Percentiles rank a stretch among this genome's conserved stretches.
Conservation (phyloP, 164 flowering plant genomes). For the Dillenia suffruticosa region DNA sequence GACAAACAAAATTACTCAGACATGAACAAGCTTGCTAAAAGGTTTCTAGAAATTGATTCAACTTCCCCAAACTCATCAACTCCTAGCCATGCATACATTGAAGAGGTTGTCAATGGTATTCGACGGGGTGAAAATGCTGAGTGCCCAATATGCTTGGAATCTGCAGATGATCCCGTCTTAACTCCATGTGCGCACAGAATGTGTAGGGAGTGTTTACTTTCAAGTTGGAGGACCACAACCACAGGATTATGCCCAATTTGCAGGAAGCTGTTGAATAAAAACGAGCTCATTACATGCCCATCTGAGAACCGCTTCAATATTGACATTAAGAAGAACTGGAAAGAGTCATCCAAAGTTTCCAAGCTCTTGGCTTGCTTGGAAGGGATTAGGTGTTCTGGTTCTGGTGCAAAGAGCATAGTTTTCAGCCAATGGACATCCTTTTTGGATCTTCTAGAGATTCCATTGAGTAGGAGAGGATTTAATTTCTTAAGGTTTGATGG, state of each 20-base stretch:
- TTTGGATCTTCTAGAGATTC: constrained; percentile 68
- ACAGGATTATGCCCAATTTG: constrained; percentile 70
- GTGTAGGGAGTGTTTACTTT: constrained; percentile 81
- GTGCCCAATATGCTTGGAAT: constrained; percentile 83
- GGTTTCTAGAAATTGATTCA: constrained; percentile 43
- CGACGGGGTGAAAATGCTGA: constrained; percentile 52
- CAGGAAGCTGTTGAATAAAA: constrained; percentile 35
- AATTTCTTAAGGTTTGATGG: constrained; percentile 76
- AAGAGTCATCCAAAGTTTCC: constrained; percentile 62
- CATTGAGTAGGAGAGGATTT: constrained; percentile 43
- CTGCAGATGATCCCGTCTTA: constrained; percentile 70
- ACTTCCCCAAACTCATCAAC: constrained; percentile 11
- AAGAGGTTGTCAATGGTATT: constrained; percentile 71
- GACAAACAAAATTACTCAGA: constrained; percentile 60
- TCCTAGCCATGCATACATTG: constrained; percentile 58
- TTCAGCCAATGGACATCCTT: constrained; percentile 93
- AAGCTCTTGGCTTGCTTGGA: constrained; percentile 60
- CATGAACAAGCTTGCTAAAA: constrained; percentile 50
- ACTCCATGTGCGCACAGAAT: constrained; percentile 79
- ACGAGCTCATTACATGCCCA: constrained; percentile 76
- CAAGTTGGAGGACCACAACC: constrained; percentile 53
- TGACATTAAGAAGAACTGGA: constrained; percentile 68
- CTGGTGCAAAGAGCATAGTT: constrained; percentile 69
- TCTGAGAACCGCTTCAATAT: constrained; percentile 48
- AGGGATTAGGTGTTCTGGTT: constrained; percentile 17